Evolutionary conservation across 768 basidiomycete species (phyloP).

Genomic region (Peribolospora kevripleyi): DNA sequence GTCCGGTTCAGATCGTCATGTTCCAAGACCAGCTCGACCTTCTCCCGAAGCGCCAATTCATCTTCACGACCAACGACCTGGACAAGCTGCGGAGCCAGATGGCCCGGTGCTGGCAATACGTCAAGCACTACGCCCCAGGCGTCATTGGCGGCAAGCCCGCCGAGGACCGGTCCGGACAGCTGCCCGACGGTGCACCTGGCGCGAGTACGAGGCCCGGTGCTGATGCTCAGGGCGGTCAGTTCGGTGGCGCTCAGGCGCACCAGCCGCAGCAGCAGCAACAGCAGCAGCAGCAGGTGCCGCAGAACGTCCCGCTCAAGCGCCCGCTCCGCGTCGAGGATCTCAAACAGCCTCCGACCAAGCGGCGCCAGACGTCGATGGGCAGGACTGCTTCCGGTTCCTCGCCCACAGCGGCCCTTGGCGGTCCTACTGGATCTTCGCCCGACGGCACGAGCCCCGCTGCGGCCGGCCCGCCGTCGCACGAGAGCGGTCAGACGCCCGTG

Average conservation of each 20-base stretch:
- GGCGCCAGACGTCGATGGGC: constrained; percentile 3
- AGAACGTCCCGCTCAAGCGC: constrained; percentile 3
- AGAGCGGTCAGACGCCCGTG: too few species aligned
- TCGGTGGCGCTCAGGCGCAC: background rate
- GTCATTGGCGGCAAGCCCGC: background rate
- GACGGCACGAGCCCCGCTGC: too few species aligned
- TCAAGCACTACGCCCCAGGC: constrained; percentile 4
- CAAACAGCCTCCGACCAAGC: constrained; percentile 11
- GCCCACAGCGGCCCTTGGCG: too few species aligned
- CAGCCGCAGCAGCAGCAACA: background rate
- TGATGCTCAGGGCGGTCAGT: too few species aligned
- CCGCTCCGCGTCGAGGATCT: constrained; percentile 10
- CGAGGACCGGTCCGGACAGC: too few species aligned
- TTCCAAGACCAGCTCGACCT: constrained; percentile 10
- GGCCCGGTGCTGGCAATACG: constrained; percentile 11
- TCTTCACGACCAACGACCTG: constrained; percentile 8
- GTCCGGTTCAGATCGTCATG: constrained; percentile 4
- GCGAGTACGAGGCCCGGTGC: too few species aligned
- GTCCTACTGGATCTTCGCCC: too few species aligned
- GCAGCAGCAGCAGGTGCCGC: constrained; percentile 1
- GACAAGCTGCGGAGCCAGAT: constrained; percentile 10
- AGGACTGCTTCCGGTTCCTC: too few species aligned
- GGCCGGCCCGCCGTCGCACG: too few species aligned
- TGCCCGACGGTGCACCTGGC: too few species aligned
- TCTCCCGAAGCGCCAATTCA: constrained; percentile 7